Conservation (phyloP, 1,284 basidiomycete species). For the Ustilago esculenta region DNA sequence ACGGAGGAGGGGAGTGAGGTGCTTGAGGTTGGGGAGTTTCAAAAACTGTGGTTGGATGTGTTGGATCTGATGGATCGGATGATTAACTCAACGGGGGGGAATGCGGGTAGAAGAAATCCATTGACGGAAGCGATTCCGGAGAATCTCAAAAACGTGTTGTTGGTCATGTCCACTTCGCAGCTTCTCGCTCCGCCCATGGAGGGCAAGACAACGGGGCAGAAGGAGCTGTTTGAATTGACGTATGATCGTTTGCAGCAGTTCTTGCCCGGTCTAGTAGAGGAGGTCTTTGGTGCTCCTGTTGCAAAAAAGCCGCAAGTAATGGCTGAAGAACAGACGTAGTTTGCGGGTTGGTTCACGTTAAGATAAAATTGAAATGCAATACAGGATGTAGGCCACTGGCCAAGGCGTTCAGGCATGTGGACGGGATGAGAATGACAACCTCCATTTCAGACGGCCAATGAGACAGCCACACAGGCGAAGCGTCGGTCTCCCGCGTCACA, state of each 20-base stretch:
- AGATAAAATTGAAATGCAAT: no score
- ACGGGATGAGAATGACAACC: no score
- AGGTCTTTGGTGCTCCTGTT: conserved; percentile 31
- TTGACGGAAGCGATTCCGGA: conserved; percentile 89
- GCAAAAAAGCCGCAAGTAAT: not conserved
- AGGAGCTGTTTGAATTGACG: conserved; percentile 46
- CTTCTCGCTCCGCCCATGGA: conserved; percentile 71
- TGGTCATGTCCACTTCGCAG: conserved; percentile 91
- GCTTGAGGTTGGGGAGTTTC: conserved; percentile 72
- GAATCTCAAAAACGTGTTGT: conserved; percentile 92
- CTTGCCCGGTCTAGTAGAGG: conserved; percentile 55
- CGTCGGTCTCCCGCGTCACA: no score
- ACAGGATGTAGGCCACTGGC: no score
- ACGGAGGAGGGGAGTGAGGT: conserved; percentile 62
- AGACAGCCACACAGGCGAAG: no score
- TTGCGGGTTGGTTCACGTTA: no score
- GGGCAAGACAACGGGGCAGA: conserved; percentile 15
- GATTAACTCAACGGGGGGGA: conserved; percentile 74
- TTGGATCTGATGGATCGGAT: conserved; percentile 88
- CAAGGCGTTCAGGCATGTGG: no score
- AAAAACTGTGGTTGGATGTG: conserved; percentile 87
- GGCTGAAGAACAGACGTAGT: no score
- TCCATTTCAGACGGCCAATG: no score
- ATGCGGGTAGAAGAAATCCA: conserved; percentile 31
- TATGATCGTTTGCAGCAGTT: conserved; percentile 47